These are phyloP conservation scores for Sporobolomyces pararoseus DNA, from an alignment of 768 basidiomycete species.

Conservation along the genomic window DNA sequence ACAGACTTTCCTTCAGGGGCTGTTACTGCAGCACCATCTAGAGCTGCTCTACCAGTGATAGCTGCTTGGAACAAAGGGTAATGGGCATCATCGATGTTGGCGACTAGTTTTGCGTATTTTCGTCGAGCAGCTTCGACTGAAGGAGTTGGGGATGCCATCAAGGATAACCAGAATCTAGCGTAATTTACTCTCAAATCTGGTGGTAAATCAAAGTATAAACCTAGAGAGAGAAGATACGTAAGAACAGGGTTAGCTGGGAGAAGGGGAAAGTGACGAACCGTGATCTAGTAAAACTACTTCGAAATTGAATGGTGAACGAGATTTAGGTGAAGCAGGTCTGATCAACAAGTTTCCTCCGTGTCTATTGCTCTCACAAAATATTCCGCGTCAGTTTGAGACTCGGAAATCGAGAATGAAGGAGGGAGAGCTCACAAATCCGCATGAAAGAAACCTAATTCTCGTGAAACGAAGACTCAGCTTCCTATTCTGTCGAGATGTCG, in stretches of 20 bases:
- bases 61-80: conserved; percentile 94
- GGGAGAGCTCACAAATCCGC: conserved; percentile 73
- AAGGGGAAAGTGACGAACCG: conserved; percentile 50
- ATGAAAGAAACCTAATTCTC: conserved; percentile 46
- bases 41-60: conserved; percentile 73
- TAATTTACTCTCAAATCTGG: conserved; percentile 70
- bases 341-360: conserved; percentile 80
- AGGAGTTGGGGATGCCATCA: conserved; percentile 70
- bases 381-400: not conserved
- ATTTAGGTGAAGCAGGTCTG: conserved; percentile 61
- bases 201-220: conserved; percentile 86
- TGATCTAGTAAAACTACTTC: conserved; percentile 94
- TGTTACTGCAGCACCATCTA: conserved; percentile 57
- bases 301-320: conserved; percentile 84
- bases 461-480: too few relatives aligned
- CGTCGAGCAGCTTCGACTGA: conserved; percentile 64
- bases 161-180: conserved; percentile 68
- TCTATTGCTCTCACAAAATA: not conserved
- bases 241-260: not conserved
- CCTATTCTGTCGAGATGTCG: too few relatives aligned
- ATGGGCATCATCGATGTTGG: conserved; percentile 65
- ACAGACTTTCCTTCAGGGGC: conserved; percentile 39
- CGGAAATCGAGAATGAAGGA: conserved; percentile 45
- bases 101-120: conserved; percentile 84
- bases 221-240: conserved; percentile 14